Conservation (phyloP, 106 monocot genomes). For the Xerophyta viscosa region DNA sequence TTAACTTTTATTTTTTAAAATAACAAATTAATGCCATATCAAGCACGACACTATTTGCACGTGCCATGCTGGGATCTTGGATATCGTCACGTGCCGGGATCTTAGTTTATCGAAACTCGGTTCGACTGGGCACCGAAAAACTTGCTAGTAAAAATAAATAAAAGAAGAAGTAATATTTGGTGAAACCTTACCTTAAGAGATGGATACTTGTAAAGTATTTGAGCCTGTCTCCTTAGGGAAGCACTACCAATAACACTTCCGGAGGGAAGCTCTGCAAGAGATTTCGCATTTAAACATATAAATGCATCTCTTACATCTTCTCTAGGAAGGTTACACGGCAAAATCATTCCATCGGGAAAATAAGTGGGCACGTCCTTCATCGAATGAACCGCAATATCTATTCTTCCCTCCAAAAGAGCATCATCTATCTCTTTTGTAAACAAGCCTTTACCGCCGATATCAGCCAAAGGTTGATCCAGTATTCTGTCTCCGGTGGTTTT, state of each 20-base stretch:
- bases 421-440: slow-evolving; percentile 99
- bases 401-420: slow-evolving; percentile 73
- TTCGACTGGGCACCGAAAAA: too few relatives aligned
- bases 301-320: slow-evolving; percentile 97
- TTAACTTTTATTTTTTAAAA: too few relatives aligned
- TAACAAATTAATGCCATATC: too few relatives aligned
- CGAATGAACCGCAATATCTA: slow-evolving; percentile 96
- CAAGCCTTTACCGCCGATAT: slow-evolving; percentile 95
- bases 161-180: too few relatives aligned
- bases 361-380: slow-evolving; percentile 99
- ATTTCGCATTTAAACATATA: slow-evolving; percentile 66
- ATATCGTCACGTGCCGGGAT: too few relatives aligned
- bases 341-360: slow-evolving; percentile 71
- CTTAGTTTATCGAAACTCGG: too few relatives aligned
- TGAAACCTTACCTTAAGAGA: slow-evolving; percentile 53
- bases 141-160: too few relatives aligned
- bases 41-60: too few relatives aligned
- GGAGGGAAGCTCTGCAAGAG: slow-evolving; percentile 79
- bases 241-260: slow-evolving; percentile 96
- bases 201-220: slow-evolving; percentile 83
- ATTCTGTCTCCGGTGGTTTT: slow-evolving; percentile 97
- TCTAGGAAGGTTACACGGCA: slow-evolving; percentile 91
- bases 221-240: slow-evolving; percentile 88
- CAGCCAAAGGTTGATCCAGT: slow-evolving; percentile 85
- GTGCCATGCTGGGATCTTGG: too few relatives aligned